Evolutionary conservation across 169 alveolate species (phyloP), one percentile per base, ranked within the genome.

Genomic region (Blepharisma undulans): DNA sequence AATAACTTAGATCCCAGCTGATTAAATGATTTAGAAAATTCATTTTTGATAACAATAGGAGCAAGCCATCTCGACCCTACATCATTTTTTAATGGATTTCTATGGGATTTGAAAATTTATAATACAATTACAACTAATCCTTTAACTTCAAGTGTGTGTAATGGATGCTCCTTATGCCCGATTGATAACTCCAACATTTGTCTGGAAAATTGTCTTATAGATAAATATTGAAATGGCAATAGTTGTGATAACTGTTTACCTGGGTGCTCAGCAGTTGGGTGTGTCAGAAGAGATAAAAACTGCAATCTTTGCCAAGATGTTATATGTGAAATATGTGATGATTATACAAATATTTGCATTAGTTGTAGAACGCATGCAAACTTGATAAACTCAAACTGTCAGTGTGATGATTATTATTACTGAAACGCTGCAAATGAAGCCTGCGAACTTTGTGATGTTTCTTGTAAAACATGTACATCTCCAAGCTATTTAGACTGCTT

Each of bases 251-350:
- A 3, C 8, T 36, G 89, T 19, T 34, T 27, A 18, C 10, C 85
- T 4, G 48, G 48, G 6, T 78, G 85, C 33, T 25, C 61, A 22
- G 19, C 5, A 8, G 6, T 7, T 4, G 85, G 85, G 14, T 78
- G 85, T 78, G 33, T 30, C 2, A 27, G 25, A 25, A 22, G 59
- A 8, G 59, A 33, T 25, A 33, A 18, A 30, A 25, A 25, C 6
- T 78, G 85, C 85, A 78, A n/a, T 6, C 85, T 78, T 14, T 82
- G 89, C 33, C 29, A 82, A 18, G 89, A 82, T 48, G 18, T 36
- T n/a, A 30, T 19, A 59, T 82, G 89, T 59, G 25, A 82, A 33
- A 19, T n/a, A n/a, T 82, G 89, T 29, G 25, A 66, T 36, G 89
- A 82, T 29, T 82, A 36, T 82, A 34, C 76, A 5, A n/a, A 66